A percentile compares a stretch with the other conserved stretches of the same genome.
Conservation (phyloP, 768 basidiomycete species). For the Hemileccinum impolitum region DNA sequence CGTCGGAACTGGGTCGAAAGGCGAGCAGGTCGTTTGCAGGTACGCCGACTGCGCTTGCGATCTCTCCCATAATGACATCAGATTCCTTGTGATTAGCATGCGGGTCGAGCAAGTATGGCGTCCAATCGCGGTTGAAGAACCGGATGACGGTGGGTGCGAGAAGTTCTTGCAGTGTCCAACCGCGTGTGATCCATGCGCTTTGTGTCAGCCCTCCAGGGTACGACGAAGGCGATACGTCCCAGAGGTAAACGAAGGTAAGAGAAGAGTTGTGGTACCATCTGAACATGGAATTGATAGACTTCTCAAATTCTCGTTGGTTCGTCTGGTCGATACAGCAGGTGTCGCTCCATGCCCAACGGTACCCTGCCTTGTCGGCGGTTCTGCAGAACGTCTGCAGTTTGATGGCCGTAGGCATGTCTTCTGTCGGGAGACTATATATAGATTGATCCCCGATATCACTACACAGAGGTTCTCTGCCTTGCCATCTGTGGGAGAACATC, state of each 20-base stretch:
- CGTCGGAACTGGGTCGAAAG: neutral
- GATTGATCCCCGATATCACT: neutral
- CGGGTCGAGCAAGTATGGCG: neutral
- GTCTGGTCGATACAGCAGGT: conserved; percentile 4
- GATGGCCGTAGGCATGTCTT: neutral
- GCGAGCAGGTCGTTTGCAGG: neutral
- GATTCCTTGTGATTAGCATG: conserved; percentile 8
- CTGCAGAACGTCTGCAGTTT: conserved; percentile 7
- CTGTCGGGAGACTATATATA: conserved; percentile 2
- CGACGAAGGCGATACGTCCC: conserved; percentile 1
- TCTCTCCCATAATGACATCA: neutral
- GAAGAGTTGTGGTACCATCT: conserved; percentile 8
- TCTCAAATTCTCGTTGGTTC: conserved; percentile 2
- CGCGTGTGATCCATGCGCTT: conserved; percentile 7
- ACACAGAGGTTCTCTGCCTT: conserved; percentile 5
- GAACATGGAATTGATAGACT: conserved; percentile 10
- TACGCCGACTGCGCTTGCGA: neutral
- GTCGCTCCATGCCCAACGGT: conserved; percentile 10
- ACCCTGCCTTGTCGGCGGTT: neutral
- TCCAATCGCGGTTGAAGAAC: conserved; percentile 6
- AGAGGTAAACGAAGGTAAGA: conserved; percentile 8
- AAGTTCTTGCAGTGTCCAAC: conserved; percentile 13
- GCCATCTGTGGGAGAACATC: conserved; percentile 16
- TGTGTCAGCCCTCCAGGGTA: neutral
- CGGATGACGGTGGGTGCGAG: conserved; percentile 6